Evolutionary conservation across 768 basidiomycete genomes (phyloP).

Genomic region (Glaciozyma antarctica): DNA sequence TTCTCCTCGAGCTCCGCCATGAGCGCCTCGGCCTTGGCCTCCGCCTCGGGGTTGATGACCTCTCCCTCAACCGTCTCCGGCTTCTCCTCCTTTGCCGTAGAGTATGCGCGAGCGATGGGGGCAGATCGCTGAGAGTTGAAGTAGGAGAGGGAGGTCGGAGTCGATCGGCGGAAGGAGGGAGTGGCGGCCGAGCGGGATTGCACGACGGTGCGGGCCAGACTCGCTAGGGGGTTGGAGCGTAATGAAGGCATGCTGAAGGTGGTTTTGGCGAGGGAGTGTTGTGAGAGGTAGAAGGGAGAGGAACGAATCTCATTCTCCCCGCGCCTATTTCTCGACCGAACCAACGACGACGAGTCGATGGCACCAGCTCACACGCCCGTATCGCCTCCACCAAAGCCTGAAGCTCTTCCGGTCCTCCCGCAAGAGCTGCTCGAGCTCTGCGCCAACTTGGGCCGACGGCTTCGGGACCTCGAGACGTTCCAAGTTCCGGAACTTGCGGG

Average conservation of each 20-base stretch:
- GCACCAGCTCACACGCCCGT: too few relatives aligned
- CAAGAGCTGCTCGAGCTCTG: slow-evolving; percentile 1
- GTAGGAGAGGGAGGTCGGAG: neutral
- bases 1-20: slow-evolving; percentile 63
- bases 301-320: neutral
- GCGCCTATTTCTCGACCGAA: too few relatives aligned
- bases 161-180: neutral
- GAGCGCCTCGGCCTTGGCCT: slow-evolving; percentile 32
- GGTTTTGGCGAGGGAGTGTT: neutral
- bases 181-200: neutral
- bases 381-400: too few relatives aligned
- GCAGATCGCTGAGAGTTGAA: neutral
- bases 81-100: neutral
- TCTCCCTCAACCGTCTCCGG: slow-evolving; percentile 26
- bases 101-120: neutral
- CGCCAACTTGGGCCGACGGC: slow-evolving; percentile 46
- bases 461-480: slow-evolving; percentile 56
- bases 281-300: neutral
- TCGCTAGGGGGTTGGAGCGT: neutral
- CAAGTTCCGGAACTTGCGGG: slow-evolving; percentile 64
- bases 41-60: slow-evolving; percentile 23
- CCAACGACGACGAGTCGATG: too few relatives aligned
- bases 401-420: slow-evolving; percentile 7
- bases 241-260: neutral
- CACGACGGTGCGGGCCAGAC: neutral